These are phyloP conservation scores for Colletotrichum caudatum DNA, from an alignment of 2,329 filamentous ascomycete genomes.

Conservation along the genomic window DNA sequence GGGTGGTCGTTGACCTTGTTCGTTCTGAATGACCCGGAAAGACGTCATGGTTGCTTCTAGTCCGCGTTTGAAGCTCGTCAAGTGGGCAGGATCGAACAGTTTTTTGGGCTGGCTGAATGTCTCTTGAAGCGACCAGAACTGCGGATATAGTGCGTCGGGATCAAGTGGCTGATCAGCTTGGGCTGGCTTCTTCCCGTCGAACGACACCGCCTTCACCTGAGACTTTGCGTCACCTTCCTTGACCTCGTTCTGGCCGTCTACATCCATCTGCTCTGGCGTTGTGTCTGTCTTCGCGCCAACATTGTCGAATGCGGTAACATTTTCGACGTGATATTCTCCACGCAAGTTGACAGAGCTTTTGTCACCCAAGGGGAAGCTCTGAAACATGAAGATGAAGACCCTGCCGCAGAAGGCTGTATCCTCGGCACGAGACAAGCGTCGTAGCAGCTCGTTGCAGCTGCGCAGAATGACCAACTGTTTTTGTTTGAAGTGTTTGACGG, in stretches of 20 bases:
- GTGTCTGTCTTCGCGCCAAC: constrained; percentile 50
- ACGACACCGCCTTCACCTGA: constrained; percentile 58
- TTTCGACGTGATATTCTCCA: constrained; percentile 96
- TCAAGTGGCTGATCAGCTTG: constrained; percentile 67
- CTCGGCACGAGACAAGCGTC: constrained; percentile 92
- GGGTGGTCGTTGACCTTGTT: constrained; percentile 58
- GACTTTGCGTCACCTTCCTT: constrained; percentile 50
- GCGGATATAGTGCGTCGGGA: constrained; percentile 81
- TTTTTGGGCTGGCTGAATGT: constrained; percentile 91
- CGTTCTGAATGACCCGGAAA: constrained; percentile 65
- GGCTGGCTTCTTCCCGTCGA: constrained; percentile 57
- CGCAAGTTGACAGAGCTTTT: constrained; percentile 97
- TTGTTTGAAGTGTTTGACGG: constrained; percentile 81
- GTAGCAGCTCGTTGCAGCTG: constrained; percentile 94
- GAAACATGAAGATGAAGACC: constrained; percentile 98
- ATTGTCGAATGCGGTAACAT: constrained; percentile 87
- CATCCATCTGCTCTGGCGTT: constrained; percentile 70
- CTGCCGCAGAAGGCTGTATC: constrained; percentile 97
- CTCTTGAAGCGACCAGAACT: constrained; percentile 94
- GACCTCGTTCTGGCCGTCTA: constrained; percentile 65
- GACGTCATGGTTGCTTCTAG: constrained; percentile 74
- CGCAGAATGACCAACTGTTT: constrained; percentile 92
- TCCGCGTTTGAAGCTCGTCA: constrained; percentile 84
- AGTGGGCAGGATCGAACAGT: constrained; percentile 78
- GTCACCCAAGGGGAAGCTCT: constrained; percentile 95